Evolutionary conservation across 169 alveolate genomes (phyloP), one percentile per base, ranked within the genome.

Genomic region (Cryptosporidium tyzzeri): DNA sequence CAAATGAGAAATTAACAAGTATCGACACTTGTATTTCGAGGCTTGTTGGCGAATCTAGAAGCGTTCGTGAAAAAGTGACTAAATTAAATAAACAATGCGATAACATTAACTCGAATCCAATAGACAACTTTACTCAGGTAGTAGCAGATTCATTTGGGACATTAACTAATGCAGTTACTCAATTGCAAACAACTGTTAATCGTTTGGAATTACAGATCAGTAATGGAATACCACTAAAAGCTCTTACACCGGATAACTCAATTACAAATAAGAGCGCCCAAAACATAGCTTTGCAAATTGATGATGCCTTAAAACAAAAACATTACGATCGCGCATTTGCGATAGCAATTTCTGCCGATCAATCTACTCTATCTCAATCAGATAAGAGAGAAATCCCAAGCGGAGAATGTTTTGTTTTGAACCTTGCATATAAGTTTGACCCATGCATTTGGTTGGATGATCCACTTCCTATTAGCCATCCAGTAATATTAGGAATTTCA

Each of bases 301-400:
- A 74, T 35, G 86, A 74, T 8, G 70, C 73, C 26, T 55, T 74
- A 16, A 35, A 51, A 10, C 71, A 55, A 59, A 53, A 74, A 26
- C 86, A 74, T 35, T 74, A 74, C n/a, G 86, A 74, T 35, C 70
- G 71, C 33, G 86, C 86, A 35, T 74, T 74, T 51, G 86, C 86
- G 2, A 74, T 74, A 33, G 86, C 86, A 14, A 74, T 74, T 35
- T 74, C 86, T 33, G 58, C 86, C 1, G 86, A 74, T 51, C 86
- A 74, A 59, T 29, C 86, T 18, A 33, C 50, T 6, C 6, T 74
- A n/a, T 55, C 86, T n/a, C 73, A 59, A 35, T 53, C 70, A 3
- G 58, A 35, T 29, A 59, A 53, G 18, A 50, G 71, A 3, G 44
- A 53, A 5, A 35, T 59, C 35, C 71, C 69, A 58, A 59, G 58